A percentile compares a stretch with the other conserved stretches of the same genome.
These are phyloP conservation scores for Gloeopeniophorella convolvens DNA, from an alignment of 768 basidiomycete species.

Conservation along the genomic window DNA sequence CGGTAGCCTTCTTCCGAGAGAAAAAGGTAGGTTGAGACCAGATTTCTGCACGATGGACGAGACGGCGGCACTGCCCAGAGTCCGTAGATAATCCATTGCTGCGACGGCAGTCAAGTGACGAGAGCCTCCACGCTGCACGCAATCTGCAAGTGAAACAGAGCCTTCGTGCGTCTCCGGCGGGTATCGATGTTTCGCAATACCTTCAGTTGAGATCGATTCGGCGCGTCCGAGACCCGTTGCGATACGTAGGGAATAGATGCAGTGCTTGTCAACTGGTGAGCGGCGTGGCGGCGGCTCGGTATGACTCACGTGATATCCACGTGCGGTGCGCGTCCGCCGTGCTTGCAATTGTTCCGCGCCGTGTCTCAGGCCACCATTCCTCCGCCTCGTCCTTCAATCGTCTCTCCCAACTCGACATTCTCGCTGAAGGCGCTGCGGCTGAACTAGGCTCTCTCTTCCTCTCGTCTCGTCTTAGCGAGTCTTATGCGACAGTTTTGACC, in stretches of 20 bases:
- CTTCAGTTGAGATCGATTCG: too few species aligned
- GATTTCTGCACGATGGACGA: slow-evolving; percentile 91
- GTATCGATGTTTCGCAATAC: too few species aligned
- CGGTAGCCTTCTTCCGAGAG: slow-evolving; percentile 65
- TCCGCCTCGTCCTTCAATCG: neutral
- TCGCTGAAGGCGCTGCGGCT: neutral
- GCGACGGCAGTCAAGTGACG: neutral
- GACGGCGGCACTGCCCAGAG: slow-evolving; percentile 78
- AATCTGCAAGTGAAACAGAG: too few species aligned
- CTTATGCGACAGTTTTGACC: neutral
- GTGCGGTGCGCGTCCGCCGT: neutral
- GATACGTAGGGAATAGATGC: too few species aligned
- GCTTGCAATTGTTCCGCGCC: too few species aligned
- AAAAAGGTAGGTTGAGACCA: slow-evolving; percentile 84
- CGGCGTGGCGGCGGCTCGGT: too few species aligned
- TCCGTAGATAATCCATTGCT: slow-evolving; percentile 76
- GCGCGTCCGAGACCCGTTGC: too few species aligned
- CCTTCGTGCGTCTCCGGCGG: too few species aligned
- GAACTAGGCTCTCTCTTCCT: neutral
- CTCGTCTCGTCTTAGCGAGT: neutral
- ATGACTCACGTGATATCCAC: neutral
- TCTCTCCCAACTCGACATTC: neutral
- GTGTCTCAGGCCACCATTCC: neutral
- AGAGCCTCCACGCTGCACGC: too few species aligned
- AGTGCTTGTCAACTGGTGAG: too few species aligned